Evolutionary conservation across 345 rosid genomes (phyloP).

Genomic region (Aquilaria yunnanensis): DNA sequence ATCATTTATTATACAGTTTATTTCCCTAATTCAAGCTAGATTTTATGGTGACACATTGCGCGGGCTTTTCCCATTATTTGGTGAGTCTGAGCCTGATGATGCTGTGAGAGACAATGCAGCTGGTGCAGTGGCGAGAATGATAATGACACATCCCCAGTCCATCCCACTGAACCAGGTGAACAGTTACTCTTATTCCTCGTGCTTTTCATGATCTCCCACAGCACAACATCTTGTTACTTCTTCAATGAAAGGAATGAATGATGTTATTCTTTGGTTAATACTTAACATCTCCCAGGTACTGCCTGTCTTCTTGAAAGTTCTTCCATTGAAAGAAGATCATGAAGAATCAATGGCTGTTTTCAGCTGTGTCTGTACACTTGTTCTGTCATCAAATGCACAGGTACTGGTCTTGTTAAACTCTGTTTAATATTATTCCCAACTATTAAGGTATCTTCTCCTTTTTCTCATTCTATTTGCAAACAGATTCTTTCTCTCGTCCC

Average conservation of each 20-base stretch:
- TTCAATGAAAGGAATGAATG: neutral
- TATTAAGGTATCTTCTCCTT: no score
- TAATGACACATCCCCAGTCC: slow-evolving; percentile 77
- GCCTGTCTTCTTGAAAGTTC: slow-evolving; percentile 81
- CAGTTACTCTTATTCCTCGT: slow-evolving; percentile 9
- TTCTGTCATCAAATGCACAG: slow-evolving; percentile 79
- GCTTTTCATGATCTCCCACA: neutral
- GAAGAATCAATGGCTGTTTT: slow-evolving; percentile 94
- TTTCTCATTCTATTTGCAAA: neutral
- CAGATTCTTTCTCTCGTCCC: slow-evolving; percentile 83
- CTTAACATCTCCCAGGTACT: slow-evolving; percentile 54
- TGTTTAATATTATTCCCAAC: neutral
- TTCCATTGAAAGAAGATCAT: slow-evolving; percentile 89
- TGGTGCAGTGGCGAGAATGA: slow-evolving; percentile 99
- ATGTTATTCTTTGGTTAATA: slow-evolving; percentile 5
- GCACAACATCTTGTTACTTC: neutral
- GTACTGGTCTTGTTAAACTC: slow-evolving; percentile 20
- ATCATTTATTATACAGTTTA: slow-evolving; percentile 14
- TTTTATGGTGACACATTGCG: slow-evolving; percentile 72
- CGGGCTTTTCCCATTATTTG: slow-evolving; percentile 74
- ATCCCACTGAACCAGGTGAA: slow-evolving; percentile 87
- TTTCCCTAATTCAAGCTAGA: slow-evolving; percentile 47
- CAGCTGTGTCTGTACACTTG: slow-evolving; percentile 72
- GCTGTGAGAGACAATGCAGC: slow-evolving; percentile 98
- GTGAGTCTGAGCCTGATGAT: slow-evolving; percentile 89